Evolutionary conservation across 495 filamentous ascomycete genomes (phyloP).

Genomic region (Bacidia rubella): DNA sequence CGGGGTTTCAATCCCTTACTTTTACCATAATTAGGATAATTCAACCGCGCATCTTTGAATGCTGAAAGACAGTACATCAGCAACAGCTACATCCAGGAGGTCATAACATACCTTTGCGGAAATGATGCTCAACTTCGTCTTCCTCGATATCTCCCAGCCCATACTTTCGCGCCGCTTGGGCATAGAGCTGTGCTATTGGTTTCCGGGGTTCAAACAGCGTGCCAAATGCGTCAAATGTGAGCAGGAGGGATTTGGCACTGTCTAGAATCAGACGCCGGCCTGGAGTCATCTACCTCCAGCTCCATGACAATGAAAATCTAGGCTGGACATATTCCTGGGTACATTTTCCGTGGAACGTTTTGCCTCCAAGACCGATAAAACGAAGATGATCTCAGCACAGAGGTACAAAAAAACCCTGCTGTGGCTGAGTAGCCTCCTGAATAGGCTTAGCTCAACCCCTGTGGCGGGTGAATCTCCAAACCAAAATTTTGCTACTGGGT

Average conservation of each 20-base stretch:
- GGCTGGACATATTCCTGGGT: no score
- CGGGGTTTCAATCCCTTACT: constrained; percentile 38
- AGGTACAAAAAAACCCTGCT: no score
- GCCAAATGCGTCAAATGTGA: constrained; percentile 67
- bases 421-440: no score
- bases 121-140: constrained; percentile 22
- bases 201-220: constrained; percentile 55
- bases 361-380: no score
- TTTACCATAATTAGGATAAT: constrained; percentile 58
- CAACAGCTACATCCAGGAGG: not conserved
- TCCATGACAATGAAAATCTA: no score
- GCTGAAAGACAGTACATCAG: constrained; percentile 17
- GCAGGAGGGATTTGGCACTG: constrained; percentile 33
- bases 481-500: not conserved
- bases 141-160: constrained; percentile 33
- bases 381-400: no score
- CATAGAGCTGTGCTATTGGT: constrained; percentile 51
- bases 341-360: no score
- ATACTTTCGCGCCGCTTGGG: constrained; percentile 38
- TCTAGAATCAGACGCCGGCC: constrained; percentile 7
- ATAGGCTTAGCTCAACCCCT: no score
- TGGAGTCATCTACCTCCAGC: no score
- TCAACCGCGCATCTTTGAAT: constrained; percentile 35
- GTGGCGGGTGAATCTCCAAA: no score
- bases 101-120: constrained; percentile 20